Conservation (phyloP, 2,329 filamentous ascomycete genomes). For the Fusarium caatingaense region DNA sequence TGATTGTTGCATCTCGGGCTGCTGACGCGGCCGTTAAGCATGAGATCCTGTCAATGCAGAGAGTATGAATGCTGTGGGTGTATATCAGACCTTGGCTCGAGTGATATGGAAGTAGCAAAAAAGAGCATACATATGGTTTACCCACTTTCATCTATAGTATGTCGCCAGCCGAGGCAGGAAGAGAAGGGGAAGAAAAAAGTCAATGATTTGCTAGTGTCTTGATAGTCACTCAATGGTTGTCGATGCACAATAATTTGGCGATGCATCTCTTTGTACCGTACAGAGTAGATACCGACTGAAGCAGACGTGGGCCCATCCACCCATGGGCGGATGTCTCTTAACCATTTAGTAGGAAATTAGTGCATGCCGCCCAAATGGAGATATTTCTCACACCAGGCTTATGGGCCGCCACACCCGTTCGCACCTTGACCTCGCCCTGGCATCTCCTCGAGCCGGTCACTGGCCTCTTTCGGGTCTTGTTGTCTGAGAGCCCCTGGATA, state of each 20-base stretch:
- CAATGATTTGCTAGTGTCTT: constrained; percentile 24
- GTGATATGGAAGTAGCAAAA: neutral
- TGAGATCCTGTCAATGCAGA: neutral
- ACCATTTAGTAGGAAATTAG: constrained; percentile 36
- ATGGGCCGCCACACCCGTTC: constrained; percentile 27
- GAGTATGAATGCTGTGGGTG: neutral
- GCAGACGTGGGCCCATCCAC: constrained; percentile 16
- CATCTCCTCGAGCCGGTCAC: constrained; percentile 22
- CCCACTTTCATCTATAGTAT: neutral
- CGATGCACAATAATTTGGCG: constrained; percentile 2
- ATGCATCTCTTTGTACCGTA: neutral
- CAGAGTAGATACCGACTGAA: neutral
- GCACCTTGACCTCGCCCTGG: constrained; percentile 26
- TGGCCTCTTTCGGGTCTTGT: constrained; percentile 28
- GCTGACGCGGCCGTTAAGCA: constrained; percentile 26
- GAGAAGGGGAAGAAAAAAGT: constrained; percentile 4
- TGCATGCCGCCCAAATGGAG: constrained; percentile 25
- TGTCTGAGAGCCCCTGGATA: constrained; percentile 39
- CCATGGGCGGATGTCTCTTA: constrained; percentile 16
- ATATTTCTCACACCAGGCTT: constrained; percentile 30
- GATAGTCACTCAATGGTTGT: constrained; percentile 13
- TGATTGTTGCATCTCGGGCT: constrained; percentile 12
- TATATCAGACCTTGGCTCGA: constrained; percentile 9
- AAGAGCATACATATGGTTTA: neutral
- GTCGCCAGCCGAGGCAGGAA: neutral